Base-by-base conservation (phyloP, 2,329 filamentous ascomycete species). In the Fusarium penzigii region DNA sequence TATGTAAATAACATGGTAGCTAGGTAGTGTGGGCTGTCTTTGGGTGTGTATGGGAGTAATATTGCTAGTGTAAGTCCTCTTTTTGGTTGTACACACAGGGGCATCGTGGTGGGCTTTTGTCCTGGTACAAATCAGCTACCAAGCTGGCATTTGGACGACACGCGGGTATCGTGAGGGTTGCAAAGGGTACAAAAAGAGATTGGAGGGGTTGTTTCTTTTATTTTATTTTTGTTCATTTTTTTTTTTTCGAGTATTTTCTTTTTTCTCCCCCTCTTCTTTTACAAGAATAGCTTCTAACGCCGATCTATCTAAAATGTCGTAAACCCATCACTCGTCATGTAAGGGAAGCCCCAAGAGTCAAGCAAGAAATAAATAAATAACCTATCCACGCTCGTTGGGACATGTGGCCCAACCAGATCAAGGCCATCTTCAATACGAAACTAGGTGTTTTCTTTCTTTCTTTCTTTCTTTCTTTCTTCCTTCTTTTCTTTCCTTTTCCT, bases 231-330 rank as follows among this genome's bases (percentile, higher is more conserved):
- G 5, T 38, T 42, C 17, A 16, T 42, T 39, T 41, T 38, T 42
- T 43, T 44, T 45, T 25, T 25, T 7, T 7, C 20, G 20, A n/a
- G n/a, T n/a, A n/a, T n/a, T n/a, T n/a, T n/a, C 20, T 25, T 25
- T 25, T 25, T 25, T 25, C 20, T 25, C 7, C 4, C 20, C 20
- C 20, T 25, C 20, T 25, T 25, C 20, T 25, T 25, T 44, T 61
- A 61, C 57, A 60, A 47, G 29, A 36, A 55, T 56, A 60, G 54
- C 51, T 55, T 25, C 36, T 52, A 42, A 50, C 46, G 55, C 57
- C 55, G 39, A 34, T 58, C 55, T 58, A 61, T 60, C 57, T 61
- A 61, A 44, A 57, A 44, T 51, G 57, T 60, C 57, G 49, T 60
- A 53, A 59, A 60, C 51, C 57, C 57, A 56, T 60, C 57, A 60